Base-by-base conservation (phyloP, 495 filamentous ascomycete genomes). In the Tuber microsphaerosporum region DNA sequence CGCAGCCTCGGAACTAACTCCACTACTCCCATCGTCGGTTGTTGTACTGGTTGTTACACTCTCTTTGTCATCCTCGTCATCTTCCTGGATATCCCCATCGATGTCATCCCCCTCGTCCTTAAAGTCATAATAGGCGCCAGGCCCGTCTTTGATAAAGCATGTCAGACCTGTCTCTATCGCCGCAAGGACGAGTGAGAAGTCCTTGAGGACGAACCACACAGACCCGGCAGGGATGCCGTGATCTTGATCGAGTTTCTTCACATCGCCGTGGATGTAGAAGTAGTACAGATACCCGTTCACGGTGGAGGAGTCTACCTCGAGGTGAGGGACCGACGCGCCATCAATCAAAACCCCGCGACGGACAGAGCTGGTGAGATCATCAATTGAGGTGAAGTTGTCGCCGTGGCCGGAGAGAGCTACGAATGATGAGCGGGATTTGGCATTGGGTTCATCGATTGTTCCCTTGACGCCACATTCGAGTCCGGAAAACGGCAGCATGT, bases 201-300 rank as follows among this genome's bases (percentile, higher is more conserved):
- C 91, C 51, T 82, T 83, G 26, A 84, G 82, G 5, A 86, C 69
- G 79, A 89, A 93, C 91, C 91, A 93, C 19, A 91, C 84, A 45
- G 92, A 89, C 0, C 86, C 86, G 12, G 83, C 78, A n/a, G 85
- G 86, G 73, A 94, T 88, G 5, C 86, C 84, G 77, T 94, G 93
- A 10, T 87, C 90, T 2, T 70, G 80, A n/a, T 87, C 86, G 12
- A 94, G 83, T 2, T 87, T 85, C 8, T 84, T 80, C 16, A 88
- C 77, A 76, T 90, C 87, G 20, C 91, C 90, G 77, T 94, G 88
- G 82, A 87, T 89, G 86, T 87, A 92, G 83, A 92, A 94, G 80
- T 94, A 91, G 71, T 89, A 89, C 6, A 93, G 82, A 75, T 93
- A 93, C 0, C 91, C 91, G 78, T 94, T 93, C 61, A 89, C 77